Evolutionary conservation across 495 filamentous ascomycete genomes (phyloP).

Genomic region (Neurospora intermedia): DNA sequence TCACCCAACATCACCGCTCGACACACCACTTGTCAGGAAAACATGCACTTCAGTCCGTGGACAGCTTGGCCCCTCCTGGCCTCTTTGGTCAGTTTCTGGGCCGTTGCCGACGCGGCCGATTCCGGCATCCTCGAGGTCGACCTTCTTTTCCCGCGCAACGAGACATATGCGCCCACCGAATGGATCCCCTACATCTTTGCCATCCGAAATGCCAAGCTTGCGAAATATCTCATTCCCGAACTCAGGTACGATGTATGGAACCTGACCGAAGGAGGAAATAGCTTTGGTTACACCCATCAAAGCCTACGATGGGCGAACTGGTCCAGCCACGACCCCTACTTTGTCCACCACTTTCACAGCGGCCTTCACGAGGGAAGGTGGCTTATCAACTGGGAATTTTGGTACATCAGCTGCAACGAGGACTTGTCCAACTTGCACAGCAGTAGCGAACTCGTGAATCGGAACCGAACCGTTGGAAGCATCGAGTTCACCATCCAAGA

Average conservation of each 20-base stretch:
- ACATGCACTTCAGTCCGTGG: neutral
- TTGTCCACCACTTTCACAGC: conserved; percentile 1
- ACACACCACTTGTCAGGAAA: neutral
- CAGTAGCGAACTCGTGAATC: neutral
- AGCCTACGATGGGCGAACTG: conserved; percentile 5
- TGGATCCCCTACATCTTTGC: conserved; percentile 30
- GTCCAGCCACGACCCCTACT: conserved; percentile 15
- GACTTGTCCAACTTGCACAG: neutral
- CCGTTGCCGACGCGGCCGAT: neutral
- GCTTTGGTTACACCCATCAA: neutral
- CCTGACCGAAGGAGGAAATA: conserved; percentile 1
- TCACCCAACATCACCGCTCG: neutral
- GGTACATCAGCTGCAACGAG: conserved; percentile 7
- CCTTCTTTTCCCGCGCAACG: conserved; percentile 32
- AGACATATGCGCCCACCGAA: conserved; percentile 26
- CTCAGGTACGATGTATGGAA: neutral
- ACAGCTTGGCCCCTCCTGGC: neutral
- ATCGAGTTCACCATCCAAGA: conserved; percentile 14
- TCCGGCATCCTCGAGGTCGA: neutral
- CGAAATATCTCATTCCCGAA: conserved; percentile 7
- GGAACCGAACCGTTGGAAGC: neutral
- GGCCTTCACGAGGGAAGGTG: conserved; percentile 7
- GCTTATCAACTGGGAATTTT: conserved; percentile 13
- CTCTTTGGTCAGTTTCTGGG: neutral
- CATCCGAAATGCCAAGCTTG: conserved; percentile 21